These are phyloP conservation scores for Scutellaria baicalensis DNA, from an alignment of 257 asterid genomes.

Conservation along the genomic window DNA sequence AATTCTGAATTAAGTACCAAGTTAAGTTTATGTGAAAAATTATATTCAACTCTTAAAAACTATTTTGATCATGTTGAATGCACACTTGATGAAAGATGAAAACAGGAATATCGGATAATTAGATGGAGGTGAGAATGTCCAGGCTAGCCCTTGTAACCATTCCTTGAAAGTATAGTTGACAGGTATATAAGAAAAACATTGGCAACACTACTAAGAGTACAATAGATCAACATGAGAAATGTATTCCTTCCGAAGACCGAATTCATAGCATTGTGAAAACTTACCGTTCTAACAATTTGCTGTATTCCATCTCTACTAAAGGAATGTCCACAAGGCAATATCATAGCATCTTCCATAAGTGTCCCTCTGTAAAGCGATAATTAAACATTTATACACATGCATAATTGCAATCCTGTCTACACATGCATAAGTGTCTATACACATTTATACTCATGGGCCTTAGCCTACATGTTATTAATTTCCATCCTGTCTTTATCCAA, in stretches of 20 bases:
- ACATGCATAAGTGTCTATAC: not conserved
- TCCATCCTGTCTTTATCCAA: not conserved
- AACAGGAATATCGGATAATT: not conserved
- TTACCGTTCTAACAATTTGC: conserved; percentile 61
- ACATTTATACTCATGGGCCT: not conserved
- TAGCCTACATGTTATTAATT: not conserved
- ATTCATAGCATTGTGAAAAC: conserved; percentile 6
- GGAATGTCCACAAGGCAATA: conserved; percentile 97
- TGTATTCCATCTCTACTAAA: conserved; percentile 74
- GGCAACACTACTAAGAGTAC: not conserved
- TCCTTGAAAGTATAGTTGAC: not conserved
- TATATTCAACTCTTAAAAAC: not conserved
- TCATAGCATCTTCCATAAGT: conserved; percentile 97
- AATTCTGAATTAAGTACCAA: not conserved
- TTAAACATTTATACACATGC: conserved; percentile 1
- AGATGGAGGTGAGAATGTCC: not conserved
- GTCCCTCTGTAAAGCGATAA: conserved; percentile 52
- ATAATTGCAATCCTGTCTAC: not conserved
- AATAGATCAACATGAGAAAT: conserved; percentile 2
- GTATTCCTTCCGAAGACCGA: not conserved
- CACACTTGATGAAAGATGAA: not conserved
- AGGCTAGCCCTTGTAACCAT: not conserved
- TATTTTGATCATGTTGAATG: not conserved
- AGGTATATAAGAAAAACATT: not conserved
- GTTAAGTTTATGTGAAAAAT: not conserved